Conservation (phyloP, 2,329 filamentous ascomycete genomes). For the Colletotrichum plurivorum region DNA sequence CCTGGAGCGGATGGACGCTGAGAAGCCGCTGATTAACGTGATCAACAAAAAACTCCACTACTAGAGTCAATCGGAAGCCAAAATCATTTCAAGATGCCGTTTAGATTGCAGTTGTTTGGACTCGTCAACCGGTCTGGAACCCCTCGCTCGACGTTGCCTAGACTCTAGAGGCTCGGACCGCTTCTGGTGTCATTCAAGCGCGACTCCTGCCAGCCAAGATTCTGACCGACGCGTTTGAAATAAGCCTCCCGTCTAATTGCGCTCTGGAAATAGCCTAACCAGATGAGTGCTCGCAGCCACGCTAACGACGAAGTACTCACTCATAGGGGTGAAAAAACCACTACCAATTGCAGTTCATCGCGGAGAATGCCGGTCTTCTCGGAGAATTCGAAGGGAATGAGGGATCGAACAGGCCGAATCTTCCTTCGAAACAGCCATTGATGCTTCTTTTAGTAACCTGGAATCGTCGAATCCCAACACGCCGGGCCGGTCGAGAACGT, state of each 20-base stretch:
- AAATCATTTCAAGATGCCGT: no score
- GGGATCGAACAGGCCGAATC: neutral
- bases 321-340: neutral
- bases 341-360: neutral
- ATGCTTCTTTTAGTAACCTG: neutral
- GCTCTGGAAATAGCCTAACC: neutral
- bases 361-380: neutral
- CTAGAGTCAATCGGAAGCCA: conserved; percentile 12
- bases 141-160: neutral
- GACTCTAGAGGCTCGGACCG: conserved; percentile 4
- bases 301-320: no score
- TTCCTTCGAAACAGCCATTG: neutral
- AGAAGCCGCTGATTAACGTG: conserved; percentile 48
- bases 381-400: neutral
- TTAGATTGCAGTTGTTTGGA: no score
- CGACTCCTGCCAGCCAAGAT: conserved; percentile 6
- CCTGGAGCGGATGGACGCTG: conserved; percentile 46
- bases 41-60: conserved; percentile 45
- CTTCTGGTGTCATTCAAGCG: conserved; percentile 12
- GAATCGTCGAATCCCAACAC: neutral
- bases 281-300: neutral
- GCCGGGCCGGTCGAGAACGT: no score
- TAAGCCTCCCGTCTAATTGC: no score
- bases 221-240: neutral
- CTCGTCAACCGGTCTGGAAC: no score